Percentiles rank a stretch among this genome's conserved stretches.
These are phyloP conservation scores for Kewa caespitosa DNA, from an alignment of 179 eudicot species.

Conservation along the genomic window DNA sequence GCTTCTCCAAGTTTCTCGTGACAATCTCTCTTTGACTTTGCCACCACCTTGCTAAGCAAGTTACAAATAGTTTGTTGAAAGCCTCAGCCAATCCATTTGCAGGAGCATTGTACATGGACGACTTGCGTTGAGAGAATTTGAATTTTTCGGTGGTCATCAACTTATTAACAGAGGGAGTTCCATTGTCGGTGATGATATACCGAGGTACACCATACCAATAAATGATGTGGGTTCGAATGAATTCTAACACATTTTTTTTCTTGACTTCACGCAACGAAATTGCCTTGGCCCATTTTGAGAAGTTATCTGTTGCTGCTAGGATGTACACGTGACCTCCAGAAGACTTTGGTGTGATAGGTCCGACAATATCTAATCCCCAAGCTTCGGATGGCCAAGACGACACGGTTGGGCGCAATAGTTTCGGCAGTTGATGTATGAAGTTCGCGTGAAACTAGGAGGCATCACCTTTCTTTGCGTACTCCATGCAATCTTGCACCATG, in stretches of 20 bases:
- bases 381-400: conserved; percentile 21
- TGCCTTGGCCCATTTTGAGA: neutral
- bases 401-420: conserved; percentile 10
- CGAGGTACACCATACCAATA: conserved; percentile 21
- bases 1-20: conserved; percentile 15
- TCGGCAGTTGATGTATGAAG: neutral
- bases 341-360: conserved; percentile 1
- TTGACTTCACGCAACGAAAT: neutral
- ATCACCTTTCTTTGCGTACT: too few relatives aligned
- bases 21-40: neutral
- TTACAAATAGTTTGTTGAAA: conserved; percentile 16
- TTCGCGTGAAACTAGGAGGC: too few relatives aligned
- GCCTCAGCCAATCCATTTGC: conserved; percentile 21
- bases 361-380: conserved; percentile 12
- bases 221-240: neutral
- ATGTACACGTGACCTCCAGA: neutral
- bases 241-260: neutral
- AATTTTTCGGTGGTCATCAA: conserved; percentile 4
- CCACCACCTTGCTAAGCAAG: conserved; percentile 17
- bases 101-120: conserved; percentile 7
- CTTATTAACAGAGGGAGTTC: conserved; percentile 9
- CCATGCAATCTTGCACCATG: too few relatives aligned
- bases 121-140: conserved; percentile 7
- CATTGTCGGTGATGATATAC: conserved; percentile 20
- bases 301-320: neutral